A percentile compares a stretch with the other conserved stretches of the same genome.
Conservation (phyloP, 768 basidiomycete genomes). For the Termitomyces sp. region DNA sequence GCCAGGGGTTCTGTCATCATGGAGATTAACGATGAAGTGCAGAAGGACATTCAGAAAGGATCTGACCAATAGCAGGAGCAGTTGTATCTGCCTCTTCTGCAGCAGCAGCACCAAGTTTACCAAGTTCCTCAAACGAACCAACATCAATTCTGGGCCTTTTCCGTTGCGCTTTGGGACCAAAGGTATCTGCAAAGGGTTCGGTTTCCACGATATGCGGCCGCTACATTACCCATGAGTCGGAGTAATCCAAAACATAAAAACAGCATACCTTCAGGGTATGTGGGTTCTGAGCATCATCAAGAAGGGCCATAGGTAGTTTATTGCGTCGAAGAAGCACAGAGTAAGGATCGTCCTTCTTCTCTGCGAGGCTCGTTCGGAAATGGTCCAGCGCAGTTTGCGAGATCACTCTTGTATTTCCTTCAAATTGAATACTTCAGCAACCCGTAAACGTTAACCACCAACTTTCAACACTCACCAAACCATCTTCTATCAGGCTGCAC, state of each 20-base stretch:
- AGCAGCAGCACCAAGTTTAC: constrained; percentile 56
- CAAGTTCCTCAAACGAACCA: constrained; percentile 90
- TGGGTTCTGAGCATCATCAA: constrained; percentile 87
- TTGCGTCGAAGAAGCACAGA: constrained; percentile 91
- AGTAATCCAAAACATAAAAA: not conserved
- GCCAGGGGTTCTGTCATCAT: constrained; percentile 39
- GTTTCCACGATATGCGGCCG: constrained; percentile 93
- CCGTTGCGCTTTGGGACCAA: constrained; percentile 93
- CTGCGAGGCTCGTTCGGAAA: constrained; percentile 84
- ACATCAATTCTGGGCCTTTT: constrained; percentile 85
- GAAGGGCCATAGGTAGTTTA: constrained; percentile 94
- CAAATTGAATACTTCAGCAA: constrained; percentile 4
- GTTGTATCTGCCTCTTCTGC: constrained; percentile 50
- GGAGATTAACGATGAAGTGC: not conserved
- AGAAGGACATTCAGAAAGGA: not conserved
- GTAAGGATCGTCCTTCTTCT: constrained; percentile 91
- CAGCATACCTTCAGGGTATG: constrained; percentile 63
- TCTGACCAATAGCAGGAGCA: constrained; percentile 43
- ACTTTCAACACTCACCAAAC: constrained; percentile 71
- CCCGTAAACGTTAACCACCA: not conserved
- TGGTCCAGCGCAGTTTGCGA: constrained; percentile 95
- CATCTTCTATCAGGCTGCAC: constrained; percentile 95
- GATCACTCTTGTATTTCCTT: constrained; percentile 98
- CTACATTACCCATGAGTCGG: constrained; percentile 32
- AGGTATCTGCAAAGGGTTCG: constrained; percentile 91